Percentiles rank a stretch among this genome's conserved stretches.
Evolutionary conservation across 2,329 filamentous ascomycete species (phyloP).

Genomic region (Sporothrix luriei): DNA sequence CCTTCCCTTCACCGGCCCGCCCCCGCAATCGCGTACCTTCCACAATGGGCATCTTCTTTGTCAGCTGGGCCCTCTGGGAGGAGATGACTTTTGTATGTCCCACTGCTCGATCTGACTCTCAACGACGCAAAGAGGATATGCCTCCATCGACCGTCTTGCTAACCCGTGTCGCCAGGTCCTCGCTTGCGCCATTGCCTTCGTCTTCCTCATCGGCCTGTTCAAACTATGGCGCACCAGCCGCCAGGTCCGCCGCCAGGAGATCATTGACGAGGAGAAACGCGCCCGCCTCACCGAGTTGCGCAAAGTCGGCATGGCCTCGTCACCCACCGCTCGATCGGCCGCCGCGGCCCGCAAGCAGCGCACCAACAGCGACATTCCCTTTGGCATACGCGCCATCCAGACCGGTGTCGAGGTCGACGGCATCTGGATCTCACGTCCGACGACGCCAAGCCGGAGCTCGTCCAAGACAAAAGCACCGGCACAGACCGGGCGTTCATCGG

Average conservation of each 20-base stretch:
- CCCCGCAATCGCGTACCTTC: background rate
- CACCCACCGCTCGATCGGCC: background rate
- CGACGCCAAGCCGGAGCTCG: constrained; percentile 44
- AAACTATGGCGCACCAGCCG: constrained; percentile 68
- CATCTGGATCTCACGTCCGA: constrained; percentile 70
- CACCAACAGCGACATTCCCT: constrained; percentile 66
- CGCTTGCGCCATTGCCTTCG: constrained; percentile 67
- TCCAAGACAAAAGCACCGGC: background rate
- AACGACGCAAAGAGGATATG: too few relatives aligned
- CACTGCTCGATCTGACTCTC: constrained; percentile 30
- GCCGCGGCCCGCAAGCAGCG: constrained; percentile 40
- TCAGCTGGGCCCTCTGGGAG: constrained; percentile 79
- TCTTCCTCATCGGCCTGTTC: constrained; percentile 67
- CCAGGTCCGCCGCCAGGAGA: constrained; percentile 58
- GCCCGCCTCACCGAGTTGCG: constrained; percentile 57
- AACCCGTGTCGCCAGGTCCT: constrained; percentile 61
- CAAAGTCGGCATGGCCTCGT: constrained; percentile 54
- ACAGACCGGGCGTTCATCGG: background rate
- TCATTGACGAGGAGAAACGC: constrained; percentile 68
- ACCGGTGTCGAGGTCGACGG: constrained; percentile 82
- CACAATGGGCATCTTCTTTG: constrained; percentile 60
- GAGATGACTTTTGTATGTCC: constrained; percentile 76
- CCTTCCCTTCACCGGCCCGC: background rate
- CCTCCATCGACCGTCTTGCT: background rate
- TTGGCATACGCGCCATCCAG: constrained; percentile 83